Percentiles rank a stretch among this genome's conserved stretches.
Evolutionary conservation across 306 rosid genomes (phyloP).

Genomic region (Trifolium repens): DNA sequence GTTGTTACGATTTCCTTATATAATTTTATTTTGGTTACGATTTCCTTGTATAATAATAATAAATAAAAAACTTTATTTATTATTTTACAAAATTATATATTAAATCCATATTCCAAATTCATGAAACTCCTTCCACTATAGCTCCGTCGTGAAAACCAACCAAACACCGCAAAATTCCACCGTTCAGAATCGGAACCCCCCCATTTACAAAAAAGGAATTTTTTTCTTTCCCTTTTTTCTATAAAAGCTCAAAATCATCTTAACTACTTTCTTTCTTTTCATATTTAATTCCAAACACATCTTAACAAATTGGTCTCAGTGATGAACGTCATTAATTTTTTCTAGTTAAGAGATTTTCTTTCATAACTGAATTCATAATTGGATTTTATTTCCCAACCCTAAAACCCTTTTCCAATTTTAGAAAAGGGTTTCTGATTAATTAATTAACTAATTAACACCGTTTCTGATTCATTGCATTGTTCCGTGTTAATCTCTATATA

Average conservation of each 20-base stretch:
- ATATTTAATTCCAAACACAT: slow-evolving; percentile 6
- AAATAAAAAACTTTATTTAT: too few relatives aligned
- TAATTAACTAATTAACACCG: too few relatives aligned
- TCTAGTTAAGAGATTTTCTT: slow-evolving; percentile 32
- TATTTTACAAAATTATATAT: neutral
- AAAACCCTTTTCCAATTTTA: slow-evolving; percentile 11
- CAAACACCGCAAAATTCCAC: slow-evolving; percentile 16
- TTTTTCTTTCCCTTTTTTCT: neutral
- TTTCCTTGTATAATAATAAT: too few relatives aligned
- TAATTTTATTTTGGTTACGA: too few relatives aligned
- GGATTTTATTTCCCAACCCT: slow-evolving; percentile 35
- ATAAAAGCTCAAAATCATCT: neutral
- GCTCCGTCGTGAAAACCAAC: slow-evolving; percentile 38
- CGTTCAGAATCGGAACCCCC: neutral
- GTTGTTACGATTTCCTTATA: too few relatives aligned
- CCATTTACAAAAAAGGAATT: neutral
- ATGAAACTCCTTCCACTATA: slow-evolving; percentile 11
- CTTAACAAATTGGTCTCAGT: slow-evolving; percentile 7
- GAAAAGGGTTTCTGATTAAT: too few relatives aligned
- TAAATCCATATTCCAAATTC: neutral
- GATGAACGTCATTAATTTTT: slow-evolving; percentile 17
- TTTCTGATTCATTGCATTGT: slow-evolving; percentile 31
- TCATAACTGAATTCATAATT: slow-evolving; percentile 17
- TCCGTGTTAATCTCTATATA: slow-evolving; percentile 4
- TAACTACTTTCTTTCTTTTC: neutral